Conservation (phyloP, 305 asterid genomes). For the Fraxinus albicans region DNA sequence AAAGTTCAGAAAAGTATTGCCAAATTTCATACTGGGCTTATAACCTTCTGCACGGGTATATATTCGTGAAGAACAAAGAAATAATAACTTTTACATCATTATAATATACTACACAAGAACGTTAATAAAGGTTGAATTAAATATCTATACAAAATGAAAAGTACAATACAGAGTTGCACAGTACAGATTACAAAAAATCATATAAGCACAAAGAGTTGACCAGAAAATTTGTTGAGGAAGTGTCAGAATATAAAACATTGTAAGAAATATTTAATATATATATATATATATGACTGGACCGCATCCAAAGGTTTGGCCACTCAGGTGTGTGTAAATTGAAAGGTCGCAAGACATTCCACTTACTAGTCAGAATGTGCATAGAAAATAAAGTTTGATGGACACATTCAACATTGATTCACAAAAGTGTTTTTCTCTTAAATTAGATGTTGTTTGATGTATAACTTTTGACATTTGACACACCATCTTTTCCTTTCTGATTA, state of each 20-base stretch:
- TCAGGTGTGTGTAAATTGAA: not conserved
- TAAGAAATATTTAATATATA: not conserved
- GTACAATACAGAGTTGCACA: not conserved
- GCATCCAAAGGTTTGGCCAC: not conserved
- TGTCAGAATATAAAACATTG: not conserved
- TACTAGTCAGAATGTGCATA: not conserved
- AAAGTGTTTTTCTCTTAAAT: not conserved
- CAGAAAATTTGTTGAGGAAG: not conserved
- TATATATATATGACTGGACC: not conserved
- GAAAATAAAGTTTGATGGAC: not conserved
- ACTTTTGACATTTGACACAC: not conserved
- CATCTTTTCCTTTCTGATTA: not conserved
- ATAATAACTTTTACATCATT: not conserved
- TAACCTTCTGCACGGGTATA: not conserved
- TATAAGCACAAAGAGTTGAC: not conserved
- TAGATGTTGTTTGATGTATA: not conserved
- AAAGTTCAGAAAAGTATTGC: constrained; percentile 18
- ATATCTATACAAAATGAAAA: not conserved
- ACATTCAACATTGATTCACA: not conserved
- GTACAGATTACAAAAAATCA: not conserved
- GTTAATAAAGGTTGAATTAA: not conserved
- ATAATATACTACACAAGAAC: not conserved
- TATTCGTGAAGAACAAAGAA: not conserved
- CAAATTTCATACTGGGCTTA: not conserved
- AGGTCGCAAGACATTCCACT: not conserved